Conservation (phyloP, 2,329 filamentous ascomycete genomes). For the Colletotrichum liriopes region DNA sequence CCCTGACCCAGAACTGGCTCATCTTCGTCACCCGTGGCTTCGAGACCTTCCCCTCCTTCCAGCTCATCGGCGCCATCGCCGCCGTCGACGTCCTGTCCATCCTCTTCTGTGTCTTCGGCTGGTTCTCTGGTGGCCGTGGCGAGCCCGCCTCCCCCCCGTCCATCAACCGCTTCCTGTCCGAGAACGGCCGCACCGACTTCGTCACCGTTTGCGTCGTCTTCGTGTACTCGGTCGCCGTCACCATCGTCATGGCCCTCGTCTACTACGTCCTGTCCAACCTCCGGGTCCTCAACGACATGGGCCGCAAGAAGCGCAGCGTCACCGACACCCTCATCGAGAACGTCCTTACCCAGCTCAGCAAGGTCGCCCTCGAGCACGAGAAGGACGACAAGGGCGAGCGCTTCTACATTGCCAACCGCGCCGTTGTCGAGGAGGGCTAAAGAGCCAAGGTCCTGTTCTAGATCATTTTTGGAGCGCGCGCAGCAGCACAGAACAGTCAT, state of each 20-base stretch:
- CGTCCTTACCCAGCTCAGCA: conserved; percentile 73
- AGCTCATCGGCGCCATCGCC: conserved; percentile 80
- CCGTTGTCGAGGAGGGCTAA: conserved; percentile 44
- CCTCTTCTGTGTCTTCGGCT: conserved; percentile 83
- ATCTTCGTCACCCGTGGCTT: conserved; percentile 84
- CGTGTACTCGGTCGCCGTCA: conserved; percentile 77
- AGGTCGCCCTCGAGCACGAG: conserved; percentile 74
- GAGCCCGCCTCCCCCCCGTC: conserved; percentile 51
- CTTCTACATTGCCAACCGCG: conserved; percentile 43
- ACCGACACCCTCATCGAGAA: conserved; percentile 45
- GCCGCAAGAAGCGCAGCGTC: conserved; percentile 71
- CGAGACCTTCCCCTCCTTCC: conserved; percentile 82
- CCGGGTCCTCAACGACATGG: conserved; percentile 72
- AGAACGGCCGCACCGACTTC: conserved; percentile 61
- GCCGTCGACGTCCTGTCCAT: conserved; percentile 81
- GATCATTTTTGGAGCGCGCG: conserved; percentile 14
- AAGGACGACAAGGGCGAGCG: conserved; percentile 58
- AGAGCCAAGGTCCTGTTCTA: conserved; percentile 1
- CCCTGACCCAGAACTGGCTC: conserved; percentile 83
- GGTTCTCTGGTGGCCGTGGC: conserved; percentile 71
- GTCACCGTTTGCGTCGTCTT: conserved; percentile 77
- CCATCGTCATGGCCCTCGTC: conserved; percentile 76
- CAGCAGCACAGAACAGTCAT: conserved; percentile 20
- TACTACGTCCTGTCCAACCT: conserved; percentile 75
- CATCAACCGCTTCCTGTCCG: conserved; percentile 53